A percentile compares a stretch with the other conserved stretches of the same genome.
Evolutionary conservation across 495 filamentous ascomycete genomes (phyloP).

Genomic region (Gamarada debralockiae): DNA sequence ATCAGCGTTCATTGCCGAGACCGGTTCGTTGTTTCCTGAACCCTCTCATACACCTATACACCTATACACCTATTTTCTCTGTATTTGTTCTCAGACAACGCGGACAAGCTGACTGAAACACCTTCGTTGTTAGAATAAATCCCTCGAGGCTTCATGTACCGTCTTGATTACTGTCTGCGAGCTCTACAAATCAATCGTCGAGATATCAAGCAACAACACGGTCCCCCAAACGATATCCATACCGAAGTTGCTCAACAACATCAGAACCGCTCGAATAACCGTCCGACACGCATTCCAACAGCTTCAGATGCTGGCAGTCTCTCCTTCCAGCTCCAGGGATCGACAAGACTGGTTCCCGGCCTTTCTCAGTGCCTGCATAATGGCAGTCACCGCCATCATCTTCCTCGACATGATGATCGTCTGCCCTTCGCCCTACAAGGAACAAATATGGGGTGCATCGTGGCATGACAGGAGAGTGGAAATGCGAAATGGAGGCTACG

Average conservation of each 20-base stretch:
- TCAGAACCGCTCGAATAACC: neutral
- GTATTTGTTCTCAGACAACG: no score
- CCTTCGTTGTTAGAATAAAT: neutral
- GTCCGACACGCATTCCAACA: neutral
- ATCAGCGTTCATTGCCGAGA: neutral
- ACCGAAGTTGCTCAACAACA: neutral
- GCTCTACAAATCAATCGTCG: neutral
- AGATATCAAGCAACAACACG: neutral
- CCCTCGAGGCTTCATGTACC: neutral
- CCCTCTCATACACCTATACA: no score
- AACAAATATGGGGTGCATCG: slow-evolving; percentile 1
- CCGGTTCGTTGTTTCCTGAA: neutral
- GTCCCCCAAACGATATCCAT: neutral
- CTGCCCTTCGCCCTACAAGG: neutral
- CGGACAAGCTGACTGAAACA: no score
- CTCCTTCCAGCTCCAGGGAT: neutral
- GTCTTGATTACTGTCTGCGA: slow-evolving; percentile 2
- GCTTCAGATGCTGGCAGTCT: neutral
- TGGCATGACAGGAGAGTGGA: neutral
- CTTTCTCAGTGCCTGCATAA: neutral
- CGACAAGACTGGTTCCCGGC: slow-evolving; percentile 2
- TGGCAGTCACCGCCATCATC: neutral
- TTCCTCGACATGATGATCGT: neutral
- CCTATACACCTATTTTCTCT: no score
- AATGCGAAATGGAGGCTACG: slow-evolving; percentile 2